Evolutionary conservation across 306 rosid species (phyloP).

Genomic region (Sindora glabra): DNA sequence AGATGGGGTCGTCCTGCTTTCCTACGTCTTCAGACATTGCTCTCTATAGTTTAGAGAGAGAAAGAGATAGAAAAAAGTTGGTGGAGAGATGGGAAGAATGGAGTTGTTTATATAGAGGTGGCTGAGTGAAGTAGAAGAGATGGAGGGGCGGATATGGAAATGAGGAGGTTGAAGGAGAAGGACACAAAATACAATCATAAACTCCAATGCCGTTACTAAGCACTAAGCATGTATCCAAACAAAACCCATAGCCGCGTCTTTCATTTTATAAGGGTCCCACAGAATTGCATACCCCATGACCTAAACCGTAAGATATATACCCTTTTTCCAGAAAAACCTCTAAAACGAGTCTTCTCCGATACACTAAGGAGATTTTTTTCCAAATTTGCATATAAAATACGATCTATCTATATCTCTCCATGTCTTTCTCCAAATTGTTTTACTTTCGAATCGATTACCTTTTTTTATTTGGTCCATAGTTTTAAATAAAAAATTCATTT

Average conservation of each 20-base stretch:
- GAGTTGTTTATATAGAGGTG: conserved; percentile 17
- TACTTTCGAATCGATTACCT: too few species aligned
- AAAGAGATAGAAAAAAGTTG: neutral
- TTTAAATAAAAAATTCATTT: too few species aligned
- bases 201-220: conserved; percentile 41
- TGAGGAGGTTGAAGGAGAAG: neutral
- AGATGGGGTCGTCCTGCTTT: neutral
- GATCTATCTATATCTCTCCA: too few species aligned
- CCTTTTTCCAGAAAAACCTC: neutral
- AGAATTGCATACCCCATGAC: conserved; percentile 5
- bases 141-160: too few species aligned
- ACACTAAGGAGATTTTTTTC: too few species aligned
- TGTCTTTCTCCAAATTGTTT: too few species aligned
- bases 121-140: neutral
- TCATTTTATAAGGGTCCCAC: conserved; percentile 22
- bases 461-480: too few species aligned
- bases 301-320: neutral
- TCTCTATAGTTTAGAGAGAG: neutral
- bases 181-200: conserved; percentile 42
- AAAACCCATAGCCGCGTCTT: conserved; percentile 24
- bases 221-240: too few species aligned
- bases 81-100: neutral
- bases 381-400: too few species aligned
- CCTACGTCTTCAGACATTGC: conserved; percentile 15
- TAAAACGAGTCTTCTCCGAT: too few species aligned